Evolutionary conservation across 805 yeast species (phyloP).

Genomic region (Candida stauntonica): DNA sequence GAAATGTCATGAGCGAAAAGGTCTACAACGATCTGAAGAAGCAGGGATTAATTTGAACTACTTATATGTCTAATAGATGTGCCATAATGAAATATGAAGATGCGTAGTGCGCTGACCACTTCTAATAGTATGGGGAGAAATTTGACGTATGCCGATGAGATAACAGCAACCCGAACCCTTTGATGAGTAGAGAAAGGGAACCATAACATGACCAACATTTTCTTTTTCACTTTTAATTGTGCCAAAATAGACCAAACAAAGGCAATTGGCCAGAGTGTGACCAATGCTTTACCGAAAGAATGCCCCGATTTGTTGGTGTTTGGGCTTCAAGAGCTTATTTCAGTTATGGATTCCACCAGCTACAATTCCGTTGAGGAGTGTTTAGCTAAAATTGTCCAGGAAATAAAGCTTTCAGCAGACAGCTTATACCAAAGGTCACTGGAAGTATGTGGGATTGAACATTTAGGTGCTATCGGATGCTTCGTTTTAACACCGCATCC

Average conservation of each 20-base stretch:
- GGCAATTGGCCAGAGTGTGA: constrained; percentile 9
- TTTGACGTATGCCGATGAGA: too few relatives aligned
- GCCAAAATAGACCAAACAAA: constrained; percentile 40
- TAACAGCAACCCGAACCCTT: too few relatives aligned
- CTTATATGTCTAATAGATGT: not conserved
- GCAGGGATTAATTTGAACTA: constrained; percentile 67
- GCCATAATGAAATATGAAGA: too few relatives aligned
- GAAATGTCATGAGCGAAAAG: constrained; percentile 83
- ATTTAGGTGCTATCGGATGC: constrained; percentile 56
- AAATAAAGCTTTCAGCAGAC: too few relatives aligned
- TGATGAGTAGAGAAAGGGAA: too few relatives aligned
- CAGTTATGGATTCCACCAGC: constrained; percentile 51
- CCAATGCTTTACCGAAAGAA: constrained; percentile 28
- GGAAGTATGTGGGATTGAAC: too few relatives aligned
- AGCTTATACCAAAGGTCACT: too few relatives aligned
- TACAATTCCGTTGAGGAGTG: constrained; percentile 33
- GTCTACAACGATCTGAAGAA: constrained; percentile 81
- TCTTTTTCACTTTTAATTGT: constrained; percentile 47
- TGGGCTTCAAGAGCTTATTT: constrained; percentile 63
- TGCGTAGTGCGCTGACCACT: constrained; percentile 1
- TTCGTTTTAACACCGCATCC: constrained; percentile 39
- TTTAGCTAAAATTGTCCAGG: constrained; percentile 34
- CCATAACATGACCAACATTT: constrained; percentile 12
- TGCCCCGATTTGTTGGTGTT: constrained; percentile 48
- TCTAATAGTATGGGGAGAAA: too few relatives aligned